These are phyloP conservation scores for Penicillium palitans DNA, from an alignment of 2,329 filamentous ascomycete genomes.

Conservation along the genomic window DNA sequence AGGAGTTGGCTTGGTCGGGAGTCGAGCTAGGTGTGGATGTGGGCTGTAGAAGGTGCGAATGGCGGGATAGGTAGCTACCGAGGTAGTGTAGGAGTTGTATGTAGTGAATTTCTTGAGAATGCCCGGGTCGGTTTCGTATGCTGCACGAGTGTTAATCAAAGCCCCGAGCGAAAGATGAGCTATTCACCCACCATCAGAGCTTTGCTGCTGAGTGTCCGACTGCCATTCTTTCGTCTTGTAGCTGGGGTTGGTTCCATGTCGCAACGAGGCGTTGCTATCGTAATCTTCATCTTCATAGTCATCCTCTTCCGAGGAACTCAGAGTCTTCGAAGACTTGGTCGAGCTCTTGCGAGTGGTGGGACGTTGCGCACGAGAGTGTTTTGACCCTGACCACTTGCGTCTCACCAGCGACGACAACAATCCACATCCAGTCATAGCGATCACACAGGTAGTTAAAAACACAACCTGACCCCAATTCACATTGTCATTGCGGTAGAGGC, in stretches of 20 bases:
- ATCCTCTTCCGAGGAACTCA: slow-evolving; percentile 41
- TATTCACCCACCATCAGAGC: slow-evolving; percentile 32
- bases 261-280: slow-evolving; percentile 36
- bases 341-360: slow-evolving; percentile 19
- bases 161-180: background rate
- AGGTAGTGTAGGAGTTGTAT: slow-evolving; percentile 71
- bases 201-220: slow-evolving; percentile 29
- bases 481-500: slow-evolving; percentile 29
- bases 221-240: slow-evolving; percentile 22
- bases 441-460: slow-evolving; percentile 34
- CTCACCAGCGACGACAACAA: slow-evolving; percentile 33
- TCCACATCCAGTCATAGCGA: slow-evolving; percentile 41
- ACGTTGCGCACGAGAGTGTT: slow-evolving; percentile 12
- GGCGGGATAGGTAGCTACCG: slow-evolving; percentile 66
- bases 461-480: slow-evolving; percentile 34
- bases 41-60: slow-evolving; percentile 81
- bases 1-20: slow-evolving; percentile 70
- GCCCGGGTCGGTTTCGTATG: slow-evolving; percentile 66
- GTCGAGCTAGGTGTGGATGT: slow-evolving; percentile 78
- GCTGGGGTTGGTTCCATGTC: slow-evolving; percentile 26
- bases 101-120: slow-evolving; percentile 75
- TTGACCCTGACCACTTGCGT: slow-evolving; percentile 23
- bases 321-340: slow-evolving; percentile 30
- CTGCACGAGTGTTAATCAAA: slow-evolving; percentile 24
- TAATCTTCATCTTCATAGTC: slow-evolving; percentile 40